Evolutionary conservation across 805 yeast genomes (phyloP).

Genomic region (Yarrowia sp.): DNA sequence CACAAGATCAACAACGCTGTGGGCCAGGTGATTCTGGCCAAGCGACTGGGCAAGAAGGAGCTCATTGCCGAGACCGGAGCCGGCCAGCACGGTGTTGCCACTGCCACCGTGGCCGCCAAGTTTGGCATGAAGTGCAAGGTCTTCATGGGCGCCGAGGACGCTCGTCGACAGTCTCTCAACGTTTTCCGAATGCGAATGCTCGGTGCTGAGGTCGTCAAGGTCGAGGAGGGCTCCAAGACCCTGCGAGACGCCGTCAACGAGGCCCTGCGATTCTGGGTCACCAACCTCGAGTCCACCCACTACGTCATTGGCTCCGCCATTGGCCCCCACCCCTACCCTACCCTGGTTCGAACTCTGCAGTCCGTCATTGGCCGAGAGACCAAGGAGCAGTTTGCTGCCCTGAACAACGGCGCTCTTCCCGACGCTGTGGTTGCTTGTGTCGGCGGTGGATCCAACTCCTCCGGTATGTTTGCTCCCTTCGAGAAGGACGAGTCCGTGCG

Average conservation of each 20-base stretch:
- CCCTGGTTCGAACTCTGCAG: slow-evolving; percentile 97
- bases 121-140: slow-evolving; percentile 92
- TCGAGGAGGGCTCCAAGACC: slow-evolving; percentile 92
- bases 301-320: slow-evolving; percentile 98
- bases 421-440: slow-evolving; percentile 97
- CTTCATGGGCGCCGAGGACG: slow-evolving; percentile 99
- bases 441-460: slow-evolving; percentile 98
- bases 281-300: slow-evolving; percentile 83
- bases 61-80: slow-evolving; percentile 61
- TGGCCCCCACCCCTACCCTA: slow-evolving; percentile 99
- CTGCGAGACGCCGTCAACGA: slow-evolving; percentile 98
- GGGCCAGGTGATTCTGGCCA: slow-evolving; percentile 56
- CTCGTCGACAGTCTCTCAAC: slow-evolving; percentile 95
- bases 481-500: slow-evolving; percentile 79
- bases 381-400: slow-evolving; percentile 81
- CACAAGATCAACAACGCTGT: slow-evolving; percentile 59
- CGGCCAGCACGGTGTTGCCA: slow-evolving; percentile 61
- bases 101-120: slow-evolving; percentile 59
- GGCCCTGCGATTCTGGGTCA: slow-evolving; percentile 95
- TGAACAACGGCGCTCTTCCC: slow-evolving; percentile 84
- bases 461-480: slow-evolving; percentile 95
- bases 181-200: slow-evolving; percentile 96
- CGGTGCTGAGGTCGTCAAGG: slow-evolving; percentile 95
- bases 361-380: slow-evolving; percentile 95
- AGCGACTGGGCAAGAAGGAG: slow-evolving; percentile 55